Percentiles rank a stretch among this genome's conserved stretches.
These are phyloP conservation scores for Lyophyllum semitale DNA, from an alignment of 768 basidiomycete genomes.

Conservation along the genomic window DNA sequence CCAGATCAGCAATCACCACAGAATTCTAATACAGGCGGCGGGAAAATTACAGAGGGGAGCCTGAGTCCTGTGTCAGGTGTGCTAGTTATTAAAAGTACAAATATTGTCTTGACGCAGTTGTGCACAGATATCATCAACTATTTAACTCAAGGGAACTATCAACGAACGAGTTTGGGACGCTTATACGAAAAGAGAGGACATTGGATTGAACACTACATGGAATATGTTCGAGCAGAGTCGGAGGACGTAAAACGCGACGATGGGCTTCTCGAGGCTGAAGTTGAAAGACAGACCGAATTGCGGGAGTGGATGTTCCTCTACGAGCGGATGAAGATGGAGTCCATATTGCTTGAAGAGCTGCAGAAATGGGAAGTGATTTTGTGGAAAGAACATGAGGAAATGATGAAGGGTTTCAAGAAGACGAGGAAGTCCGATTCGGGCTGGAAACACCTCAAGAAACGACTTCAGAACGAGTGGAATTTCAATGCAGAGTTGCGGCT, in stretches of 20 bases:
- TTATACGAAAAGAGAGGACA: not conserved
- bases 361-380: not conserved
- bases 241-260: not conserved
- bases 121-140: too few relatives aligned
- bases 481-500: not conserved
- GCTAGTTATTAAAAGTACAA: too few relatives aligned
- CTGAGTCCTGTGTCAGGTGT: too few relatives aligned
- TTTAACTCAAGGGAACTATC: too few relatives aligned
- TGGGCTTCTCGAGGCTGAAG: not conserved
- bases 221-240: not conserved
- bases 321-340: not conserved
- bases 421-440: not conserved
- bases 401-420: not conserved
- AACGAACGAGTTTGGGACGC: too few relatives aligned
- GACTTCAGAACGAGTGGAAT: not conserved
- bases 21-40: too few relatives aligned
- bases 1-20: too few relatives aligned
- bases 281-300: not conserved
- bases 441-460: not conserved
- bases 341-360: not conserved
- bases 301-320: not conserved
- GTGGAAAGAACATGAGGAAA: not conserved
- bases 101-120: too few relatives aligned
- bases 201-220: not conserved
- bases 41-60: too few relatives aligned